Base-by-base conservation (phyloP, 805 yeast genomes). In the Candida pini region DNA sequence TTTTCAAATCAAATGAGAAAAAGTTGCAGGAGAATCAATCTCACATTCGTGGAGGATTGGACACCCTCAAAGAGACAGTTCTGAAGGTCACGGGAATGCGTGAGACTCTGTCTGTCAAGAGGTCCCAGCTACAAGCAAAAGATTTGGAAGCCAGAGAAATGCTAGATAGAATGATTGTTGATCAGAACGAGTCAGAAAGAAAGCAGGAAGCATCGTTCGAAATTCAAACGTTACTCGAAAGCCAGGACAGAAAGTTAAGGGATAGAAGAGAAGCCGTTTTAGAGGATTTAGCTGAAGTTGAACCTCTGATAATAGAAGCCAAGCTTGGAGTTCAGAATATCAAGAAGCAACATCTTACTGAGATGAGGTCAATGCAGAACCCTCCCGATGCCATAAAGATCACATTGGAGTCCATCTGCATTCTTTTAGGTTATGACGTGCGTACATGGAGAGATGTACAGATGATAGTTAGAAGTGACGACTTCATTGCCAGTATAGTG, bases 141-240 rank as follows among this genome's bases (percentile, higher is more conserved):
- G 85, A 82, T 37, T 46, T 56, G 10, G 84, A 81, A 43, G 95
- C 96, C 0, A 70, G 74, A 38, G 58, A 60, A 18, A 83, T 86
- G 69, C 68, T 90, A 26, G 76, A 79, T 48, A 74, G 65, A 35
- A 86, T 90, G 84, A 68, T 90, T 10, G 59, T 68, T 1, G 94
- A 87, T 28, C 97, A 90, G 53, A 87, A 85, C 51, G 95, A 87
- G 47, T 90, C 97, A 0, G 97, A 90, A 53, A 67, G 96, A 43
- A 87, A 82, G 46, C 82, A 83, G 39, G 95, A 84, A 40, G 88
- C 92, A 6, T 85, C 96, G 0, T 61, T 82, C 3, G 82, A 77
- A 31, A 81, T 90, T 9, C 85, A 82, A 47, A 70, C 68, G 13
- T 79, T 86, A 5, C 63, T 90, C 21, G 76, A 70, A 20, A 67